Evolutionary conservation across 2,329 filamentous ascomycete species (phyloP), one percentile per base, ranked within the genome.

Genomic region (Nemania sp.): DNA sequence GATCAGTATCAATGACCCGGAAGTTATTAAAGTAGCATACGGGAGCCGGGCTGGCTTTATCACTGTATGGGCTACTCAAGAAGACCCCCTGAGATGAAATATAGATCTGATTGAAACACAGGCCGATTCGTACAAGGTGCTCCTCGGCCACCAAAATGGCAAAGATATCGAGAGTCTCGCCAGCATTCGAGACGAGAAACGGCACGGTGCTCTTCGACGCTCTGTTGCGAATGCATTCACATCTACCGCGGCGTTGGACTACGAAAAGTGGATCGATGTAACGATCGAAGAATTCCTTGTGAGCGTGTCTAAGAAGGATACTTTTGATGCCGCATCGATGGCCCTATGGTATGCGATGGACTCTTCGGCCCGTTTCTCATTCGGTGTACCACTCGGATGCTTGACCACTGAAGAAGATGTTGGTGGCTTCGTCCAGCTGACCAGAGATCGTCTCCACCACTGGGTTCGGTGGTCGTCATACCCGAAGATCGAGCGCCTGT

Each of bases 181-280:
- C 9, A 64, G 64, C 51, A 65, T 59, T 3, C 46, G 36, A 2
- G 57, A 65, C 33, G 64, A 67, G 33, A 46, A 53, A 12, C 60
- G 56, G 3, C 64, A 67, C 17, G 61, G 54, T 1, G 60, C 57
- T 2, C 42, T 67, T 23, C 62, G 64, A 3, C 60, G 63, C 15
- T 62, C 64, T 5, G 61, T 66, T 7, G 62, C 61, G 8, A 60
- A 61, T n/a, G 62, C 61, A 12, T 66, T 66, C 43, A 65, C 64
- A 3, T 53, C 62, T 8, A 60, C 54, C 1, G 62, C 62, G 8
- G 48, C 50, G 4, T 19, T 66, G 17, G 60, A 61, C n/a, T 64
- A 66, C 34, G 64, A 67, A 42, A 54, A 49, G 9, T 61, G 57
- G 57, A 57, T 65, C n/a, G 64, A 66, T 26, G 14, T 40, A 5